Base-by-base conservation (phyloP, 345 rosid genomes). In the Syzygium jambos region DNA sequence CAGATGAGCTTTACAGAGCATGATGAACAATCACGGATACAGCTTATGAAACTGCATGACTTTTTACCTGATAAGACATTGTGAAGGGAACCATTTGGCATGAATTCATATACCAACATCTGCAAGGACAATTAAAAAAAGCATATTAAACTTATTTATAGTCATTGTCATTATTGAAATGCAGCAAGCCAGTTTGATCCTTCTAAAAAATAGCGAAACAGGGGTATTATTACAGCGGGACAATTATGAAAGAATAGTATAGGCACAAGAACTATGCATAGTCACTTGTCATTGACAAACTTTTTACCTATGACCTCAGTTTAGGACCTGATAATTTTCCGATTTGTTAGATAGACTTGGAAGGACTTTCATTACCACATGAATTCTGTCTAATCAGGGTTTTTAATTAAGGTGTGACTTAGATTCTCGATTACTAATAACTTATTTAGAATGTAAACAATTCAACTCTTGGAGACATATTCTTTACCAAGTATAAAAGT, bases 21-120 rank as follows among this genome's bases (percentile, higher is more conserved):
- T 22, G 61, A 23, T 22, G 12, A 56, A 5, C 13, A 34, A 19
- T 73, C 80, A 73, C 80, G 7, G 80, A 19, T 34, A 73, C 43
- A 34, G 46, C 46, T 51, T 27, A 83, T 85, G 59, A 52, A 87
- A 88, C 53, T 86, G 85, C 84, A 52, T 59, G 87, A 85, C 56
- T 84, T 84, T 34, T 73, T 93, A 97, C 99, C 96, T 65, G 96
- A 92, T 77, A 96, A 93, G 86, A 93, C 91, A 90, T 94, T 98
- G 86, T 96, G 93, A 59, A 98, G 94, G 83, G 99, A 95, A 90
- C 99, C 99, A 90, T 96, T 95, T 46, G 93, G 85, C 98, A 98
- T 96, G 89, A 92, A 96, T 93, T 98, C 99, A 34, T 98, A 98
- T 59, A 96, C 96, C 89, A 98, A 87, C 98, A 98, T 98, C 99